These are phyloP conservation scores for Blastomyces parvus DNA, from an alignment of 2,329 filamentous ascomycete genomes.

Conservation along the genomic window DNA sequence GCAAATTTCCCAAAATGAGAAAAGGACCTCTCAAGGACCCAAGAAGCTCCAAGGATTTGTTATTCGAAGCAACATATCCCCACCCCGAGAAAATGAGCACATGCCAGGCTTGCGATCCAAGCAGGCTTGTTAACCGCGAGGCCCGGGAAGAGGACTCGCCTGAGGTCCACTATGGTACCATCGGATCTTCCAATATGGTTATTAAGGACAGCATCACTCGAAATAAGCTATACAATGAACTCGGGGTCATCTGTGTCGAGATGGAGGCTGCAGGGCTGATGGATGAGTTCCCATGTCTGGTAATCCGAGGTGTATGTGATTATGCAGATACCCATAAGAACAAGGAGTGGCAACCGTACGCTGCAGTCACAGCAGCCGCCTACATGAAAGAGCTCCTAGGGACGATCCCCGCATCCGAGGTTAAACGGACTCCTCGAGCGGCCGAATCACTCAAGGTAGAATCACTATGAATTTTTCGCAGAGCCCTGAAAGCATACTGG, in stretches of 20 bases:
- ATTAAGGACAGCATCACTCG: conserved; percentile 11
- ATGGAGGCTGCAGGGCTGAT: conserved; percentile 7
- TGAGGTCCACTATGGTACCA: conserved; percentile 10
- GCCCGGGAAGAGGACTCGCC: conserved; percentile 3
- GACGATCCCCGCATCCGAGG: background rate
- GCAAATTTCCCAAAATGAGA: background rate
- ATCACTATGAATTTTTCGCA: background rate
- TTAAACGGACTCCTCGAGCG: background rate
- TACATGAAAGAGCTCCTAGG: conserved; percentile 11
- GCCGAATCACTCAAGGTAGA: background rate
- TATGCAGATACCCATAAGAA: conserved; percentile 15
- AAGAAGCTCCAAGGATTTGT: background rate
- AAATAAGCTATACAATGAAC: conserved; percentile 11
- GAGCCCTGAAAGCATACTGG: background rate
- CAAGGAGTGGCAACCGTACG: conserved; percentile 26
- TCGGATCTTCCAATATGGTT: conserved; percentile 11
- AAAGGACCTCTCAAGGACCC: background rate
- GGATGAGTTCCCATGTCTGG: conserved; percentile 27
- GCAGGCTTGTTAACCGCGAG: background rate
- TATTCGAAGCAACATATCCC: background rate
- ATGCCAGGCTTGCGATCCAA: background rate
- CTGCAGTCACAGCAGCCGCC: conserved; percentile 11
- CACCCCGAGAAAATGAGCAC: background rate
- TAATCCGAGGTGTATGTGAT: conserved; percentile 25
- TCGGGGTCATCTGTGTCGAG: conserved; percentile 7